Evolutionary conservation across 768 basidiomycete genomes (phyloP).

Genomic region (Suillus fuscotomentosus): DNA sequence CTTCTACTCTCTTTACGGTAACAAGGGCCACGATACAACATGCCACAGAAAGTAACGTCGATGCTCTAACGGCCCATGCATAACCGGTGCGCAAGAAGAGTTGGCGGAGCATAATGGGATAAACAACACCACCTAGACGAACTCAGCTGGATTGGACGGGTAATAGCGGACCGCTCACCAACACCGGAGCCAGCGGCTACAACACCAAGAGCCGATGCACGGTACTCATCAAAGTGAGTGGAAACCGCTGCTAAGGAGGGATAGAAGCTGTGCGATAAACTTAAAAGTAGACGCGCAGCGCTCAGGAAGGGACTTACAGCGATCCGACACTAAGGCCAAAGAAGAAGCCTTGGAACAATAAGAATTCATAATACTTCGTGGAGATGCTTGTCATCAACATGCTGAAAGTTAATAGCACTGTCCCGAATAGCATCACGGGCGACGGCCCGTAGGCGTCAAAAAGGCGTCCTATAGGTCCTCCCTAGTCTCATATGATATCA

Average conservation of each 20-base stretch:
- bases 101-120: conserved; percentile 59
- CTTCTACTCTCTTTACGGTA: conserved; percentile 37
- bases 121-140: conserved; percentile 61
- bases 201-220: conserved; percentile 72
- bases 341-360: conserved; percentile 61
- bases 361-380: conserved; percentile 55
- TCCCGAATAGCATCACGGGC: conserved; percentile 50
- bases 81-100: conserved; percentile 59
- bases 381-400: conserved; percentile 63
- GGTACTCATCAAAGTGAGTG: conserved; percentile 61
- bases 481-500: conserved; percentile 36
- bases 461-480: conserved; percentile 56
- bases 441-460: conserved; percentile 64
- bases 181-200: conserved; percentile 68
- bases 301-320: conserved; percentile 42
- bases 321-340: conserved; percentile 67
- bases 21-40: conserved; percentile 47
- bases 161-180: conserved; percentile 36
- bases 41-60: conserved; percentile 47
- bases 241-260: conserved; percentile 66
- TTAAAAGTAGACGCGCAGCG: conserved; percentile 7
- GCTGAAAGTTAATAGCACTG: conserved; percentile 45
- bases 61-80: conserved; percentile 60
- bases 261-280: conserved; percentile 53
- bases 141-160: conserved; percentile 18